Base-by-base conservation (phyloP, 2,329 filamentous ascomycete species). In the Fusarium siculi region DNA sequence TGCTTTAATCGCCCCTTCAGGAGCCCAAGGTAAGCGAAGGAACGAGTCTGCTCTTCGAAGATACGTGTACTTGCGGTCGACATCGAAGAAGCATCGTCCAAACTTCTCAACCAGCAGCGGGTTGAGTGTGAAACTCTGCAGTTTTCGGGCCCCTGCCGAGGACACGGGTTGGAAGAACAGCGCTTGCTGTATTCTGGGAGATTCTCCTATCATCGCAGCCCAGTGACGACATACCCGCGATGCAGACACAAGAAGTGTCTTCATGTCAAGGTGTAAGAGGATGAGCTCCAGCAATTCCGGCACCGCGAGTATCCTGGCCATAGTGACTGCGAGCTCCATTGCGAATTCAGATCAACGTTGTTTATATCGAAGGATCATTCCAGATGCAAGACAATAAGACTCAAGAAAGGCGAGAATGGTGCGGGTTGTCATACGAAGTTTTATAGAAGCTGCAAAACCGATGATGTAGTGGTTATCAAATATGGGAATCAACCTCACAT, bases 231-330 rank as follows among this genome's bases (percentile, higher is more conserved):
- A 74, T 25, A 80, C 76, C 4, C 77, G 76, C 10, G 63, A 62
- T 28, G 67, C 75, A 11, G 77, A 76, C 11, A 75, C 66, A 15
- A 80, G 75, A 6, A 80, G 73, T 8, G 77, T 78, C 18, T 66
- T 64, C 67, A 77, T 75, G 65, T 80, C 77, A 10, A 78, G 61
- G 14, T 74, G 68, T 19, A 73, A 40, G 25, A 80, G 57, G 36
- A 80, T 77, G 37, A 71, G 69, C 49, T 80, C 79, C 32, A 79
- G 63, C 8, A 80, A 60, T 65, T 80, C 79, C 11, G 76, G 70
- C n/a, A 58, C 16, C 15, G 23, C 34, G 36, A 64, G 36, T 25
- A 64, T 69, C 4, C n/a, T 55, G 8, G 50, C 21, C 53, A 47
- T 37, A 18, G 9, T 32, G 12, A 40, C 42, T 65, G 52, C 14